phyloP scores from a whole-genome alignment of 73 alveolate genomes.

The Tetrahymena thermophila region DNA sequence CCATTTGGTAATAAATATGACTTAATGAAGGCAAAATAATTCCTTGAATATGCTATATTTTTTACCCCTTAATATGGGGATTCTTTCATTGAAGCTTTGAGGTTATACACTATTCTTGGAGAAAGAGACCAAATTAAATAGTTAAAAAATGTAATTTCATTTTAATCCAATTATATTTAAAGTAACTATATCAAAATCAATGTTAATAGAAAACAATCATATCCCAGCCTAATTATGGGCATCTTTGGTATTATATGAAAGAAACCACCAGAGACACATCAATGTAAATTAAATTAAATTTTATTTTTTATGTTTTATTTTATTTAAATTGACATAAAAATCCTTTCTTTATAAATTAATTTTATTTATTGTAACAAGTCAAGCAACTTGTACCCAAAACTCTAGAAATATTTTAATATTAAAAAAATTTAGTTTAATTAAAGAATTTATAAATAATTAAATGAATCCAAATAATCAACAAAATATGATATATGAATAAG shows the following conservation, averaged over 20 bases:
- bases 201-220: background rate
- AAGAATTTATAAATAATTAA: no score
- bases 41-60: constrained; percentile 57
- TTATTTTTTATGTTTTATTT: background rate
- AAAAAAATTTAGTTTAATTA: no score
- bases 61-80: constrained; percentile 76
- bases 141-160: constrained; percentile 21
- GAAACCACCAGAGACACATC: constrained; percentile 52
- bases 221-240: constrained; percentile 65
- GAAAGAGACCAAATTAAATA: constrained; percentile 21
- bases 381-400: no score
- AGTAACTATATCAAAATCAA: background rate
- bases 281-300: constrained; percentile 1
- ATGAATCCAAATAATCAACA: no score
- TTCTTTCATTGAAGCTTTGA: constrained; percentile 50
- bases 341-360: no score
- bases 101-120: constrained; percentile 26
- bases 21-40: constrained; percentile 45
- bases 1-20: constrained; percentile 43
- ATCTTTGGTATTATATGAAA: constrained; percentile 65
- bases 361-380: no score
- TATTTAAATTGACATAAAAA: background rate
- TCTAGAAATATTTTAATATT: no score
- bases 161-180: constrained; percentile 8
- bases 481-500: no score